Evolutionary conservation across 2,329 filamentous ascomycete genomes (phyloP).

Genomic region (Coniochaeta sp.): DNA sequence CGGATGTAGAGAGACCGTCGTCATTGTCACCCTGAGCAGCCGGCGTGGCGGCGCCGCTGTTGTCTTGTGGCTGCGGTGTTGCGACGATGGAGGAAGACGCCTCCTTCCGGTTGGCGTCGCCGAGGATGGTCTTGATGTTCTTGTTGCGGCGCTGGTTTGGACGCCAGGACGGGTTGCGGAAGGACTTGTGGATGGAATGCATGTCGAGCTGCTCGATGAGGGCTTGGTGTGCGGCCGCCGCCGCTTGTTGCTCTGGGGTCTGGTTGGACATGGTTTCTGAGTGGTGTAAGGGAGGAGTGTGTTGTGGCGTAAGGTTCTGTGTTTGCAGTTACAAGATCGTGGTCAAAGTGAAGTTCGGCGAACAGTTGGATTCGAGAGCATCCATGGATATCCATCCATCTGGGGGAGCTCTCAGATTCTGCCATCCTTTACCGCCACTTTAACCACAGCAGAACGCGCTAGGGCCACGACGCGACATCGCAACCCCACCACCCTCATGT

Average conservation of each 20-base stretch:
- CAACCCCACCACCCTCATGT: neutral
- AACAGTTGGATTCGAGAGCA: neutral
- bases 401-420: conserved; percentile 17
- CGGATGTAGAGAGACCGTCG: conserved; percentile 49
- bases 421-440: conserved; percentile 24
- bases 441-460: neutral
- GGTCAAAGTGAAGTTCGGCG: neutral
- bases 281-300: conserved; percentile 2
- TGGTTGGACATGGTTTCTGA: conserved; percentile 17
- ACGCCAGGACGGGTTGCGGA: conserved; percentile 86
- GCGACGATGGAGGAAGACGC: conserved; percentile 60
- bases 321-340: neutral
- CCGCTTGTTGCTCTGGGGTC: conserved; percentile 61
- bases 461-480: neutral
- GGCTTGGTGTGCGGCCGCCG: conserved; percentile 73
- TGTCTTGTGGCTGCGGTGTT: conserved; percentile 56
- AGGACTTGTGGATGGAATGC: conserved; percentile 75
- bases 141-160: conserved; percentile 96
- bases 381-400: no score
- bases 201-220: conserved; percentile 92
- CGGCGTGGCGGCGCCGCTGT: conserved; percentile 70
- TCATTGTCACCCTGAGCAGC: conserved; percentile 23
- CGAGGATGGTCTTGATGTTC: conserved; percentile 93
- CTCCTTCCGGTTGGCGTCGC: conserved; percentile 81
- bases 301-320: neutral